Evolutionary conservation across 2,329 filamentous ascomycete species (phyloP).

Genomic region (Pyrenophora seminiperda): DNA sequence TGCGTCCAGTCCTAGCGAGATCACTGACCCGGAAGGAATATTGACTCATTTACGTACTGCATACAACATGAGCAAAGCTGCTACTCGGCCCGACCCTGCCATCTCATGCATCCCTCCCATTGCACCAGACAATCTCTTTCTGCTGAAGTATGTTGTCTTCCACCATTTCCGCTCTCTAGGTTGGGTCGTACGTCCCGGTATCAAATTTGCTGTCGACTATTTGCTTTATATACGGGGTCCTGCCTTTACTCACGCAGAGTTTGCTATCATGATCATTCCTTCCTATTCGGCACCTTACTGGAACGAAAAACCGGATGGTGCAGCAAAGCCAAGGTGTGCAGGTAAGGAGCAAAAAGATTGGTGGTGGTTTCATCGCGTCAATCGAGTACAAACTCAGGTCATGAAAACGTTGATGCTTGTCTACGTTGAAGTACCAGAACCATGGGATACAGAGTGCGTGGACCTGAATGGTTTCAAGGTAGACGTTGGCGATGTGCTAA

Average conservation of each 20-base stretch:
- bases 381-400: conserved; percentile 86
- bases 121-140: conserved; percentile 78
- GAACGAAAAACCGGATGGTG: conserved; percentile 58
- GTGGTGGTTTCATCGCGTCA: conserved; percentile 87
- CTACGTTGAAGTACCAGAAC: conserved; percentile 88
- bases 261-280: conserved; percentile 82
- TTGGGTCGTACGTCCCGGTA: conserved; percentile 89
- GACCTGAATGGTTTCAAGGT: conserved; percentile 43
- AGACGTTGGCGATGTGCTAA: conserved; percentile 68
- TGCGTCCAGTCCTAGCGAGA: conserved; percentile 64
- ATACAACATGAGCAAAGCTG: conserved; percentile 20
- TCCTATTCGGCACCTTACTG: conserved; percentile 78
- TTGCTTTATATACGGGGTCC: conserved; percentile 92
- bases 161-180: conserved; percentile 95
- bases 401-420: conserved; percentile 86
- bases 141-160: conserved; percentile 86
- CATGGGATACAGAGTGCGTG: conserved; percentile 54
- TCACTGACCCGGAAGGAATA: conserved; percentile 8
- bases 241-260: conserved; percentile 93
- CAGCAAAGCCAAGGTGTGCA: conserved; percentile 18
- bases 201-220: conserved; percentile 95
- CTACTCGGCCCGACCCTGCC: conserved; percentile 9
- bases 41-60: conserved; percentile 18
- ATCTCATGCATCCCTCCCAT: conserved; percentile 47
- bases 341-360: conserved; percentile 62